Evolutionary conservation across 331 rosid species (phyloP).

Genomic region (Saraca asoca): DNA sequence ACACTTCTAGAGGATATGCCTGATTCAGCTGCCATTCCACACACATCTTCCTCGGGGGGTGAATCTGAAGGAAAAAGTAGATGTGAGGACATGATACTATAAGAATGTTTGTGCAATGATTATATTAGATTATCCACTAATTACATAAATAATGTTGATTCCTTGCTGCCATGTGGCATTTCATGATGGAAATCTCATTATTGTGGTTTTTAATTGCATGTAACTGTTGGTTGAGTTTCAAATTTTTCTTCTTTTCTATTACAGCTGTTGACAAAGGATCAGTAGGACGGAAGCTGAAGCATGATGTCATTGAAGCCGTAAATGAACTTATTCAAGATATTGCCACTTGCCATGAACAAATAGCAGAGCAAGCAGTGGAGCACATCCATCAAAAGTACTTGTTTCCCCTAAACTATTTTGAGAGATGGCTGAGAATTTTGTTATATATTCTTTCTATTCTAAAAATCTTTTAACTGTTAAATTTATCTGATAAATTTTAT

Average conservation of each 20-base stretch:
- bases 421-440: slow-evolving; percentile 17
- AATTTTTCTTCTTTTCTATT: slow-evolving; percentile 29
- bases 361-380: slow-evolving; percentile 98
- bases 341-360: slow-evolving; percentile 78
- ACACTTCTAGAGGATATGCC: slow-evolving; percentile 82
- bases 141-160: slow-evolving; percentile 10
- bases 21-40: slow-evolving; percentile 57
- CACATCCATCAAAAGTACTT: slow-evolving; percentile 94
- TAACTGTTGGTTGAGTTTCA: slow-evolving; percentile 9
- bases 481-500: neutral
- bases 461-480: neutral
- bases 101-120: slow-evolving; percentile 20
- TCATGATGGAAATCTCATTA: slow-evolving; percentile 10
- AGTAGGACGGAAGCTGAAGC: slow-evolving; percentile 80
- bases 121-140: slow-evolving; percentile 2
- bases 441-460: slow-evolving; percentile 31
- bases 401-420: slow-evolving; percentile 17
- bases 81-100: slow-evolving; percentile 51
- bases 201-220: slow-evolving; percentile 24
- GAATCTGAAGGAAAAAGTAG: slow-evolving; percentile 93
- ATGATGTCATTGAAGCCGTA: slow-evolving; percentile 94
- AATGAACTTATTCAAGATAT: slow-evolving; percentile 95
- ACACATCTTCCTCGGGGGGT: slow-evolving; percentile 80
- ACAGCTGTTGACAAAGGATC: slow-evolving; percentile 88
- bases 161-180: slow-evolving; percentile 32